Percentiles rank a stretch among this genome's conserved stretches.
Conservation (phyloP, 805 yeast species). For the Jamesozyma spencerorum region DNA sequence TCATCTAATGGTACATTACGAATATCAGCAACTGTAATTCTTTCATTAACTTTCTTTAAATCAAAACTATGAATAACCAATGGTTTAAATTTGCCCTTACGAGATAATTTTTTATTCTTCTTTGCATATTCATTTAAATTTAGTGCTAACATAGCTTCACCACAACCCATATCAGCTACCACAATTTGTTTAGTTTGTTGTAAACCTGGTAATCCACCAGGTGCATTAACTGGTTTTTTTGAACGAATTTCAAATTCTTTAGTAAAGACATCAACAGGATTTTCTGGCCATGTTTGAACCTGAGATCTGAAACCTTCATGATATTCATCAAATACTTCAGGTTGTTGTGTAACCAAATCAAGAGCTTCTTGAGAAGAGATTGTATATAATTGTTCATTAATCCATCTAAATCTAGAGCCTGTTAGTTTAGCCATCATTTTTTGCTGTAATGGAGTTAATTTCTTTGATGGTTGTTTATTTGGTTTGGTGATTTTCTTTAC, state of each 20-base stretch:
- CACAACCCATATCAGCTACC: conserved; percentile 98
- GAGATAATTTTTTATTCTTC: conserved; percentile 25
- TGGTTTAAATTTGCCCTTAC: conserved; percentile 32
- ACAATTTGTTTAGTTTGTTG: conserved; percentile 44
- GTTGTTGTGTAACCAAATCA: conserved; percentile 64
- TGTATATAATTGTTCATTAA: conserved; percentile 93
- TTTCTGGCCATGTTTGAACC: conserved; percentile 96
- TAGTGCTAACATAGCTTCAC: conserved; percentile 81
- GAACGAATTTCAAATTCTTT: conserved; percentile 54
- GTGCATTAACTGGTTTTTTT: conserved; percentile 72
- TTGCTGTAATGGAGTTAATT: conserved; percentile 77
- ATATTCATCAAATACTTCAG: conserved; percentile 84
- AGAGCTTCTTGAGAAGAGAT: conserved; percentile 71
- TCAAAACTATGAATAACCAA: conserved; percentile 82
- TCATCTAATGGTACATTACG: conserved; percentile 79
- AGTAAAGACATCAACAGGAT: conserved; percentile 90
- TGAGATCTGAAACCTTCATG: conserved; percentile 93
- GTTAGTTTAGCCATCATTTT: conserved; percentile 92
- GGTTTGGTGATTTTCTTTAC: conserved; percentile 11
- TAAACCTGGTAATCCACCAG: conserved; percentile 88
- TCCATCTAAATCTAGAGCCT: conserved; percentile 96
- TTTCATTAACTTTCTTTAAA: conserved; percentile 74
- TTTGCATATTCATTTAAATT: conserved; percentile 49
- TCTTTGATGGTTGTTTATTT: conserved; percentile 13
- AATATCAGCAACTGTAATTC: conserved; percentile 95